These are phyloP conservation scores for Penicillium paxilli DNA, from an alignment of 495 filamentous ascomycete genomes.

Conservation along the genomic window DNA sequence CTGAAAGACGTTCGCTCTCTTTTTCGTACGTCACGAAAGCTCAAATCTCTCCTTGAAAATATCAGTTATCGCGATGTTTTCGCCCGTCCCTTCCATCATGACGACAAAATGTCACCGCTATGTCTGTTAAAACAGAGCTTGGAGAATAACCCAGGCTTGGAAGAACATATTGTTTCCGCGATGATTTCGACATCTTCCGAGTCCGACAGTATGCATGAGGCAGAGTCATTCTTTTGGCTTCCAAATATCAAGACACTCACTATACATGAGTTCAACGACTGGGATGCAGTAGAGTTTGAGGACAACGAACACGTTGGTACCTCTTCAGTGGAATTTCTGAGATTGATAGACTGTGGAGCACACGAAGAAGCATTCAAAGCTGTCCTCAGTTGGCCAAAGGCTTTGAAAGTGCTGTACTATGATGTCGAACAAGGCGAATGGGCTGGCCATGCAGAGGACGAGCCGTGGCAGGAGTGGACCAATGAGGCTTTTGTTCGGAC, in stretches of 20 bases:
- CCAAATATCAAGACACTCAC: slow-evolving; percentile 4
- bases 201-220: background rate
- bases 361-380: slow-evolving; percentile 13
- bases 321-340: slow-evolving; percentile 13
- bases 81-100: background rate
- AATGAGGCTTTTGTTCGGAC: slow-evolving; percentile 21
- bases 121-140: slow-evolving; percentile 2
- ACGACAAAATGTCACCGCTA: background rate
- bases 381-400: slow-evolving; percentile 18
- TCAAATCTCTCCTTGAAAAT: slow-evolving; percentile 1
- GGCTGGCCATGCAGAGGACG: slow-evolving; percentile 6
- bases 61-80: slow-evolving; percentile 1
- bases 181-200: background rate
- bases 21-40: background rate
- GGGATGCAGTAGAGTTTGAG: slow-evolving; percentile 6
- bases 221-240: background rate
- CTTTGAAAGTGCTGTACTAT: slow-evolving; percentile 17
- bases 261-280: slow-evolving; percentile 7
- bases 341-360: slow-evolving; percentile 17
- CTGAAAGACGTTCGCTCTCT: background rate
- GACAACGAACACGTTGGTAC: slow-evolving; percentile 19
- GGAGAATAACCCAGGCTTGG: background rate
- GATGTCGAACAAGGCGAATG: slow-evolving; percentile 19
- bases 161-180: slow-evolving; percentile 3
- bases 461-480: slow-evolving; percentile 9